Evolutionary conservation across 805 yeast species (phyloP).

Genomic region (Saccharomyces kudriavzevii): DNA sequence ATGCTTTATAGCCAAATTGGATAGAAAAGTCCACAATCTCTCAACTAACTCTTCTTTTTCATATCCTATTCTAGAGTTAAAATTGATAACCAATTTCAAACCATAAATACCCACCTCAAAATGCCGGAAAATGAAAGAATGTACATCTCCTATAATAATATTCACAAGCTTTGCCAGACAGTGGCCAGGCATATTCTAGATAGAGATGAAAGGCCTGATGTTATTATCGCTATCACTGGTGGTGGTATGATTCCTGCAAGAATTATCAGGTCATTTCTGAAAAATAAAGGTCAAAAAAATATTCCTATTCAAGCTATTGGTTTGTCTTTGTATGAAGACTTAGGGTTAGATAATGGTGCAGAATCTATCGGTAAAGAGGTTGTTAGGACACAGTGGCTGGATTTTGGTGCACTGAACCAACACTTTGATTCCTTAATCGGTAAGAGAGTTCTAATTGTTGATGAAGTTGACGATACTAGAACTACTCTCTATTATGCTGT

Average conservation of each 20-base stretch:
- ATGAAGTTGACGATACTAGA: conserved; percentile 89
- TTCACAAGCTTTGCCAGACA: conserved; percentile 76
- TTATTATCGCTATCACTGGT: conserved; percentile 63
- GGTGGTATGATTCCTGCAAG: conserved; percentile 69
- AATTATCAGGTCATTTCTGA: conserved; percentile 56
- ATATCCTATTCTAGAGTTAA: not conserved
- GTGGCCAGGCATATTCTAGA: conserved; percentile 46
- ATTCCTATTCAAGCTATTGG: conserved; percentile 68
- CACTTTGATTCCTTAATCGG: conserved; percentile 74
- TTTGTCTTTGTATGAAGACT: conserved; percentile 52
- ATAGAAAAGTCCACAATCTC: not conserved
- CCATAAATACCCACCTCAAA: not conserved
- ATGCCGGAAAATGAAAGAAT: conserved; percentile 37
- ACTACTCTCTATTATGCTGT: conserved; percentile 83
- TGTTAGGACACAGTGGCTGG: conserved; percentile 84
- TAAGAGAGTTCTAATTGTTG: conserved; percentile 72
- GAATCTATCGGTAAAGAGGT: conserved; percentile 69
- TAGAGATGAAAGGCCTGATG: conserved; percentile 39
- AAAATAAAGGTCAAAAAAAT: conserved; percentile 50
- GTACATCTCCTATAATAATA: conserved; percentile 69
- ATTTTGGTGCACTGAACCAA: conserved; percentile 60
- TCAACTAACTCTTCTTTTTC: not conserved
- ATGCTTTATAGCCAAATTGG: not conserved
- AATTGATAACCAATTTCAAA: not conserved
- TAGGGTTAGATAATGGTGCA: conserved; percentile 37